These are phyloP conservation scores for Sclerotinia spermophila DNA, from an alignment of 2,329 filamentous ascomycete genomes.

Conservation along the genomic window DNA sequence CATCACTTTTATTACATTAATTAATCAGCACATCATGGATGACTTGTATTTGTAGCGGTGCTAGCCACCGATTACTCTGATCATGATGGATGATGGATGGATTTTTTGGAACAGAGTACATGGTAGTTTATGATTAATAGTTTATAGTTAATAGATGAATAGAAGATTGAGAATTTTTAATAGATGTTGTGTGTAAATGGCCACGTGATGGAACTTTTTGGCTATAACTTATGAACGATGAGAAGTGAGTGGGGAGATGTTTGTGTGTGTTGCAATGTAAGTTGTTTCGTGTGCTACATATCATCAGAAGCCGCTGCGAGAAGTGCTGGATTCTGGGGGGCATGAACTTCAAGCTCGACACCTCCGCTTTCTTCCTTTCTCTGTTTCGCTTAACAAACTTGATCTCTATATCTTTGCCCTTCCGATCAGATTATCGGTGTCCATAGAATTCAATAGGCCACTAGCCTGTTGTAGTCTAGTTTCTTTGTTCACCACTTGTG, in stretches of 20 bases:
- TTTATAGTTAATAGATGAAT: conserved; percentile 1
- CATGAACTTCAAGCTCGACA: too few species aligned
- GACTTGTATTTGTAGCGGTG: conserved; percentile 1
- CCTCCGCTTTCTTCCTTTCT: too few species aligned
- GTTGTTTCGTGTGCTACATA: not conserved
- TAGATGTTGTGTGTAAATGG: not conserved
- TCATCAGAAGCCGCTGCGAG: too few species aligned
- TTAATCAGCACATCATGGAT: not conserved
- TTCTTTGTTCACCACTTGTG: too few species aligned
- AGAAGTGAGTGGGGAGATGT: not conserved
- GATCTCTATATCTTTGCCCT: too few species aligned
- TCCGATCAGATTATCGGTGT: too few species aligned
- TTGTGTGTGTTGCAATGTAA: not conserved
- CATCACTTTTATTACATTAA: not conserved
- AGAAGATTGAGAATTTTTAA: not conserved
- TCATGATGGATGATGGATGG: not conserved
- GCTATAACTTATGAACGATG: not conserved
- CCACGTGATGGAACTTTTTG: not conserved
- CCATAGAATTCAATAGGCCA: too few species aligned
- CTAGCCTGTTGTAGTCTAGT: too few species aligned
- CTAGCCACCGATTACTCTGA: not conserved
- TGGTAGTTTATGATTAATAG: conserved; percentile 5
- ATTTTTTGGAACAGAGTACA: conserved; percentile 10
- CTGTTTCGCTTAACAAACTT: too few species aligned
- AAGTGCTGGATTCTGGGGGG: too few species aligned